These are phyloP conservation scores for Saccharomycopsis sp. DNA, from an alignment of 805 yeast genomes.

Conservation along the genomic window DNA sequence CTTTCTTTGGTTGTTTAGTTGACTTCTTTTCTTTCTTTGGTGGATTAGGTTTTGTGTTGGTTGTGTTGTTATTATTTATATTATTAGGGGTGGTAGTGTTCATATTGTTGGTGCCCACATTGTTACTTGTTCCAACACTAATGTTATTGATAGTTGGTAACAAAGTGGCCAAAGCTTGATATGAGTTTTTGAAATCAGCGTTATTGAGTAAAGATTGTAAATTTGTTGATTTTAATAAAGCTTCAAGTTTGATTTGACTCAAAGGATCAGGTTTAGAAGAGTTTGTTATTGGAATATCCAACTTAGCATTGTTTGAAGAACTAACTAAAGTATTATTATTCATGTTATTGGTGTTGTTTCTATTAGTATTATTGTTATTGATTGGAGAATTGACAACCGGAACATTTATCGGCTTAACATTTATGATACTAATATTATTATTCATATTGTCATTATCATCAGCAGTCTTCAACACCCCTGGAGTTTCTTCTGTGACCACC, in stretches of 20 bases:
- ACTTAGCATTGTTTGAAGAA: too few relatives aligned
- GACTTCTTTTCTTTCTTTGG: slow-evolving; percentile 40
- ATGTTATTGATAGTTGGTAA: too few relatives aligned
- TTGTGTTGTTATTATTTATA: neutral
- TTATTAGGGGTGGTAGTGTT: neutral
- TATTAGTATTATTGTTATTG: neutral
- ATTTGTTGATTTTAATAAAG: too few relatives aligned
- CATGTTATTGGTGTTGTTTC: neutral
- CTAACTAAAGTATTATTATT: too few relatives aligned
- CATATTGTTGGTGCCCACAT: neutral
- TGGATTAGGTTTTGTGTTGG: neutral
- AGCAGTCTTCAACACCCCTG: too few relatives aligned
- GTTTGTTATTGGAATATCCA: too few relatives aligned
- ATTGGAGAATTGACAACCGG: neutral
- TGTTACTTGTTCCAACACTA: neutral
- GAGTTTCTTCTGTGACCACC: too few relatives aligned
- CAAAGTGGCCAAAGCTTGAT: too few relatives aligned
- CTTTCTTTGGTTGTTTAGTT: slow-evolving; percentile 45
- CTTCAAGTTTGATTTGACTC: too few relatives aligned
- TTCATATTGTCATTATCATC: neutral
- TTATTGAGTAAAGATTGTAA: too few relatives aligned
- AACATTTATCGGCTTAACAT: neutral
- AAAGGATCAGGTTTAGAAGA: too few relatives aligned
- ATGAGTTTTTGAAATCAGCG: too few relatives aligned
- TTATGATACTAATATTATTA: neutral